A percentile compares a stretch with the other conserved stretches of the same genome.
phyloP scores from a whole-genome alignment of 2,329 filamentous ascomycete species.

The Penicillium vulpinum region DNA sequence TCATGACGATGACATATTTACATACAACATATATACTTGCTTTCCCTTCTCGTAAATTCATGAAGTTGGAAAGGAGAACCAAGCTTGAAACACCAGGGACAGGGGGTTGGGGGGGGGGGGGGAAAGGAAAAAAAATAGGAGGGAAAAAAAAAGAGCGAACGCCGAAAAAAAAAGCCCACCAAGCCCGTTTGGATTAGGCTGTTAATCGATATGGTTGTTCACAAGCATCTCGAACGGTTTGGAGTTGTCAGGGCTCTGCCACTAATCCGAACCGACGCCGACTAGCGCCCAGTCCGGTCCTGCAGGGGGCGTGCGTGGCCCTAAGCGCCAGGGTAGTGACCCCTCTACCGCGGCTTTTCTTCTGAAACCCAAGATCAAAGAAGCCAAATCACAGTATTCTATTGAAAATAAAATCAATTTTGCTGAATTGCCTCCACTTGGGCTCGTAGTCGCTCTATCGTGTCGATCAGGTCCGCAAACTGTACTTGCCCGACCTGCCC shows the following conservation, averaged over 20 bases:
- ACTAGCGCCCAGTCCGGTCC: constrained; percentile 9
- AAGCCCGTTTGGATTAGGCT: constrained; percentile 1
- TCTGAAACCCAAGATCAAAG: not conserved
- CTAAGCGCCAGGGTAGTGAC: constrained; percentile 18
- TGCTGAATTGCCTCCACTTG: constrained; percentile 37
- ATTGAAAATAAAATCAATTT: constrained; percentile 1
- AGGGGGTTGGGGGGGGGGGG: not conserved
- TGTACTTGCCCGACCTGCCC: constrained; percentile 26
- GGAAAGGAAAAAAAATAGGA: not conserved
- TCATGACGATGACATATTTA: not conserved
- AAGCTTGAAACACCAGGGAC: constrained; percentile 1
- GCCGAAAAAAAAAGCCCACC: constrained; percentile 4
- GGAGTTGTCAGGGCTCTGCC: constrained; percentile 13
- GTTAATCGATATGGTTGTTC: constrained; percentile 9
- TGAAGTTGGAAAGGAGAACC: not conserved
- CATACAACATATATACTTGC: not conserved
- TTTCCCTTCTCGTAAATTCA: not conserved
- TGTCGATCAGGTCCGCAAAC: constrained; percentile 36
- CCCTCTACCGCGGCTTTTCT: constrained; percentile 8
- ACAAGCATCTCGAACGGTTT: constrained; percentile 12
- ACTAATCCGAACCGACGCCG: constrained; percentile 7
- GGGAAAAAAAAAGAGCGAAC: not conserved
- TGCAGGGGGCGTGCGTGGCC: constrained; percentile 23
- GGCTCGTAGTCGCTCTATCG: constrained; percentile 36
- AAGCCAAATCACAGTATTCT: not conserved